Conservation (phyloP, 176 grass and related monocot genomes). For the Musa schizocarpa region DNA sequence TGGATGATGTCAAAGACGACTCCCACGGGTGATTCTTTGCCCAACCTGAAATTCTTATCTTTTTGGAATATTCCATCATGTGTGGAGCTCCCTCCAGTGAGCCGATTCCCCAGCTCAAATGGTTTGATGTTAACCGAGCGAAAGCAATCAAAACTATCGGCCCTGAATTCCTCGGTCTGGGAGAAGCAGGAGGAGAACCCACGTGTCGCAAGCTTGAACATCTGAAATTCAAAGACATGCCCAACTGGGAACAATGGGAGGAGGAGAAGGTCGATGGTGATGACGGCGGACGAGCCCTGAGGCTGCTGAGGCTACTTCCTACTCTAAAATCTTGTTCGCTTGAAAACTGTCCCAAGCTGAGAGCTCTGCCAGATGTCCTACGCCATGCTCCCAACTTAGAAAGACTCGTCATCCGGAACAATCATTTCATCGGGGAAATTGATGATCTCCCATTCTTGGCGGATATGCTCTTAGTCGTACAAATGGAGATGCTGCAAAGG, state of each 20-base stretch:
- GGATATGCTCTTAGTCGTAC: too few species aligned
- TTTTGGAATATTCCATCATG: constrained; percentile 16
- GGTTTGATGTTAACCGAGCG: constrained; percentile 47
- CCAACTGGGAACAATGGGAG: constrained; percentile 53
- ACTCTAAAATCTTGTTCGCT: constrained; percentile 48
- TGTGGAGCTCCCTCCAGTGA: constrained; percentile 48
- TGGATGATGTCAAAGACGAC: too few species aligned
- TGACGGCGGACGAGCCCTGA: not conserved
- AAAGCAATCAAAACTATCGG: constrained; percentile 43
- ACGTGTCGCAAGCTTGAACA: constrained; percentile 58
- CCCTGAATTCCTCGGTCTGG: constrained; percentile 46
- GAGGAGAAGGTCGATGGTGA: constrained; percentile 18
- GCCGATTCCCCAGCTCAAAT: constrained; percentile 59
- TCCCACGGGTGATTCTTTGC: too few species aligned
- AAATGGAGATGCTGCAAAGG: not conserved
- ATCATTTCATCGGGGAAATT: constrained; percentile 36
- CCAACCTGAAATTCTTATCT: too few species aligned
- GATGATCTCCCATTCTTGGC: not conserved
- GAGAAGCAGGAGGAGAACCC: constrained; percentile 12
- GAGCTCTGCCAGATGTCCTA: constrained; percentile 68
- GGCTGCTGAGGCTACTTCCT: constrained; percentile 26
- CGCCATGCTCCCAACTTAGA: constrained; percentile 7
- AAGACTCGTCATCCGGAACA: constrained; percentile 22
- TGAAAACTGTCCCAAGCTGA: constrained; percentile 59
- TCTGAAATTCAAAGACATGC: constrained; percentile 54